Evolutionary conservation across 2,329 filamentous ascomycete species (phyloP).

Genomic region (Aurifilum marmelostoma): DNA sequence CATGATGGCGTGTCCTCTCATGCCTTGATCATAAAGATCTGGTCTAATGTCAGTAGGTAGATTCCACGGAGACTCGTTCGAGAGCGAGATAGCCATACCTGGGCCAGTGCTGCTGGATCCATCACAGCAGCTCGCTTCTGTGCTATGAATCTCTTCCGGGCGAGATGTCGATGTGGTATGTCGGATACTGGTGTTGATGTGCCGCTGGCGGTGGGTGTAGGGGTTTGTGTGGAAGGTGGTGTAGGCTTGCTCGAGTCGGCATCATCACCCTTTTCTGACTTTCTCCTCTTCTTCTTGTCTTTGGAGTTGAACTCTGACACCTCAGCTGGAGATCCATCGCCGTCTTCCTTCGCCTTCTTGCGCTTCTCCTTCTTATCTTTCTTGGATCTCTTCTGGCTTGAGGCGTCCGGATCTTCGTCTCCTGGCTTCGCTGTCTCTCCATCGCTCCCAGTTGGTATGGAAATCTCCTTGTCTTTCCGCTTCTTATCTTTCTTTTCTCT

Average conservation of each 20-base stretch:
- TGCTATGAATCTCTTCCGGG: constrained; percentile 81
- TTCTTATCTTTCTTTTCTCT: constrained; percentile 51
- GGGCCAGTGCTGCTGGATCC: constrained; percentile 81
- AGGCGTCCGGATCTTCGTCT: constrained; percentile 32
- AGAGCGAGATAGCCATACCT: constrained; percentile 58
- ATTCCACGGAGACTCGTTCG: background rate
- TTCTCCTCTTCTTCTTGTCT: constrained; percentile 33
- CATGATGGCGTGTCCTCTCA: constrained; percentile 23
- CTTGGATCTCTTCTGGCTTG: constrained; percentile 34
- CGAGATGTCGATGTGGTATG: constrained; percentile 67
- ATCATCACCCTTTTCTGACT: constrained; percentile 33
- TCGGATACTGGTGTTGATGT: constrained; percentile 35
- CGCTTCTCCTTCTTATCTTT: constrained; percentile 32
- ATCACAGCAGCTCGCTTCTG: constrained; percentile 84
- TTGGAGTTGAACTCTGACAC: constrained; percentile 26
- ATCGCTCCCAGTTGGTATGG: constrained; percentile 38
- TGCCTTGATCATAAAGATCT: constrained; percentile 73
- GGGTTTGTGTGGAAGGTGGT: constrained; percentile 43
- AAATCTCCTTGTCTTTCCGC: constrained; percentile 45
- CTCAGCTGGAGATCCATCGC: constrained; percentile 34
- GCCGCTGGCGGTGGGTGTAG: constrained; percentile 49
- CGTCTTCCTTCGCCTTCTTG: constrained; percentile 44
- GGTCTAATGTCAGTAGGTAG: constrained; percentile 31
- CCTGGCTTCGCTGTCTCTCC: constrained; percentile 34
- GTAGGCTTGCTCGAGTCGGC: constrained; percentile 46